Evolutionary conservation across 169 alveolate species (phyloP).

Genomic region (Plasmodium gonderi): DNA sequence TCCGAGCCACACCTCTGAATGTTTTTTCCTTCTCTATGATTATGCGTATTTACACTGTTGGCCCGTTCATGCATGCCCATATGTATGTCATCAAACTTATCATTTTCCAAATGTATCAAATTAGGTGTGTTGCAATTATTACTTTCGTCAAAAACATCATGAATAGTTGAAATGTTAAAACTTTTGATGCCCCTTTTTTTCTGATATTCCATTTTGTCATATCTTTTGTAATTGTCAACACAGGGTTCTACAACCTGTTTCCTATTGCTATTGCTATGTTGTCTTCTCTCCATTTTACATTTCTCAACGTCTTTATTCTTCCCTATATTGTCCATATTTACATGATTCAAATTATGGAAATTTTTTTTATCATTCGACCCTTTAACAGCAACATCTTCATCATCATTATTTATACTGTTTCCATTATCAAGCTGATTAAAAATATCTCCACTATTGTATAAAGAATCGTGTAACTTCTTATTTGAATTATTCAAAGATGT

Average conservation of each 20-base stretch:
- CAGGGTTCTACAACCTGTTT: background rate
- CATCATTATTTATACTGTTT: background rate
- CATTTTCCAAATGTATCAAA: background rate
- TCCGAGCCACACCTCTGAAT: background rate
- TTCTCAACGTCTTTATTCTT: background rate
- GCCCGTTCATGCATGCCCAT: background rate
- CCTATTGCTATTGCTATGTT: background rate
- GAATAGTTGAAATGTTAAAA: background rate
- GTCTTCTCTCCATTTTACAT: background rate
- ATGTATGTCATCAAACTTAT: background rate
- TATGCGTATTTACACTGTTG: background rate
- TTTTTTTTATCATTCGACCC: background rate
- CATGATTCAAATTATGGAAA: background rate
- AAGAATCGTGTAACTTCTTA: background rate
- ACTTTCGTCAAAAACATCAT: conserved; percentile 31
- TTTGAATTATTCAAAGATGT: background rate
- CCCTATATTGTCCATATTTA: background rate
- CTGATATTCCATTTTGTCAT: background rate
- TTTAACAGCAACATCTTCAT: background rate
- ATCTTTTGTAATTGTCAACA: background rate
- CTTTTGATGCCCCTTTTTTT: background rate
- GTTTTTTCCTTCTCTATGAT: background rate
- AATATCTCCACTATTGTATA: background rate
- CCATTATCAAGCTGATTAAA: background rate
- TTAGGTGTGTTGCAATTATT: background rate